Base-by-base conservation (phyloP, 345 rosid species). In the Gossypium mustelinum region DNA sequence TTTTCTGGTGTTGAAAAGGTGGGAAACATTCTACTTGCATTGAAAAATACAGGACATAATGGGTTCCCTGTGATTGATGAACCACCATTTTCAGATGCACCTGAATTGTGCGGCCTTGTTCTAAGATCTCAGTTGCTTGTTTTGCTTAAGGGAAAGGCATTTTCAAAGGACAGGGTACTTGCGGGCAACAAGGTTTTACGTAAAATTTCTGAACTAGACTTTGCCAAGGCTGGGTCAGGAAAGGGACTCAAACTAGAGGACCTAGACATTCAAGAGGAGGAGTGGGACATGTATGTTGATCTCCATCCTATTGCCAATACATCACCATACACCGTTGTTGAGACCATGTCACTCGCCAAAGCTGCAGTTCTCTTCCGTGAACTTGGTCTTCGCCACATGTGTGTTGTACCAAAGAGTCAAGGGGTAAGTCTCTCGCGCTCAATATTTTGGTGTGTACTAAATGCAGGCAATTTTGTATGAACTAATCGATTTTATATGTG, bases 211-310 rank as follows among this genome's bases (percentile, higher is more conserved):
- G 86, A 85, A 12, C 79, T 85, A 61, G 94, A 88, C 75, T 90
- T 90, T 75, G 88, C 88, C 65, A 90, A 90, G 86, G 84, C 88
- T 10, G 92, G 94, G 12, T 88, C 89, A 3, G 94, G 92, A 47
- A 90, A 86, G 68, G 94, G 90, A 24, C 77, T 87, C 39, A 85
- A 86, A 74, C 69, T 94, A 13, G 92, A 87, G 82, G 98, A 94
- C 77, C 68, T 92, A 85, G 85, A 86, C 27, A 54, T 92, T n/a
- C 67, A 58, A 11, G 89, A 84, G 4, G 97, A 88, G 74, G 97
- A 91, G 76, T 87, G 87, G 97, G 98, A 94, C 76, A 92, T 94
- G 98, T 89, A 82, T 76, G 88, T 92, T 34, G 98, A 92, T 86
- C 93, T 94, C 73, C 98, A 89, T 78, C 98, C 97, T 11, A 86